Base-by-base conservation (phyloP, 208 protist species). In the Strigomonas oncopelti region DNA sequence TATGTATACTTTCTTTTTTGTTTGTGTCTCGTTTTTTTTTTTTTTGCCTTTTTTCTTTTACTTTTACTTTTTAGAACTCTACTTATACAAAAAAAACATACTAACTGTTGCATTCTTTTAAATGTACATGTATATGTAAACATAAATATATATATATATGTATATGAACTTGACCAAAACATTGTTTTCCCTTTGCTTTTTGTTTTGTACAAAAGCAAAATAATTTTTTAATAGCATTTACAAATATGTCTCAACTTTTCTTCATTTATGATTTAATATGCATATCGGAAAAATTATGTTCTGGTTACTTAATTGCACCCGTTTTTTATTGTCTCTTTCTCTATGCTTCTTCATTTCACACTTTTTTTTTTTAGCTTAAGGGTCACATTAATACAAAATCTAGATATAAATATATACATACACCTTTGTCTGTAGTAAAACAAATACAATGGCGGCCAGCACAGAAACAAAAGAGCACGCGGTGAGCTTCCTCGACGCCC, bases 401-500 rank as follows among this genome's bases (percentile, higher is more conserved):
- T n/a, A n/a, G n/a, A n/a, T n/a, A n/a, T n/a, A n/a, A n/a, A n/a
- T 45, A 25, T 13, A 24, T 51, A 29, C 29, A 28, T 51, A 29
- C n/a, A n/a, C n/a, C n/a, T n/a, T n/a, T n/a, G n/a, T n/a, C n/a
- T n/a, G n/a, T n/a, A n/a, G n/a, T 9, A 48, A 48, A 48, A 48
- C 42, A 48, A 48, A 42, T 11, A 42, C 11, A 20, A 48, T 20
- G 13, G 16, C 42, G n/a, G n/a, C n/a, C n/a, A n/a, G n/a, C n/a
- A n/a, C n/a, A 20, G 42, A n/a, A n/a, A 20, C 42, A 14, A 7
- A 7, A n/a, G 16, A 7, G 3, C 1, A 20, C 42, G 42, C 5
- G 16, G 42, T 48, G 11, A 48, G 42, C 18, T 93, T 96, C 61
- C 58, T 93, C 45, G 87, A 96, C 22, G 90, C 87, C 1, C 58